A percentile compares a stretch with the other conserved stretches of the same genome.
These are phyloP conservation scores for Amanita pallidorosea DNA, from an alignment of 768 basidiomycete genomes.

Conservation along the genomic window DNA sequence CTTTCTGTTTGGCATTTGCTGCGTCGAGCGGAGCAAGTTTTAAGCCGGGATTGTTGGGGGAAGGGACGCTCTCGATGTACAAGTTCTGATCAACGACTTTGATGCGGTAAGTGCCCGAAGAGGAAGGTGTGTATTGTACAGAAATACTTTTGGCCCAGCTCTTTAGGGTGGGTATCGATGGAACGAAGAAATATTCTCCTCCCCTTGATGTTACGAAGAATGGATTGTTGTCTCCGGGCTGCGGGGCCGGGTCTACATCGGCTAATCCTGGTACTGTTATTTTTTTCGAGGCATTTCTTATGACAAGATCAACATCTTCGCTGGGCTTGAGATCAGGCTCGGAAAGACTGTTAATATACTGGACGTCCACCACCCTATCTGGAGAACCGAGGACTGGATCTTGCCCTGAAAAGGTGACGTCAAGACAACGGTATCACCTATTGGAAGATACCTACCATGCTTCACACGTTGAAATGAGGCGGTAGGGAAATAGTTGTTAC, in stretches of 20 bases:
- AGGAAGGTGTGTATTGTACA: neutral
- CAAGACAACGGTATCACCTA: neutral
- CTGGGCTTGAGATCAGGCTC: too few species aligned
- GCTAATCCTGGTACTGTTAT: too few species aligned
- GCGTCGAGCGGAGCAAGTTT: too few species aligned
- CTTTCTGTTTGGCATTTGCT: too few species aligned
- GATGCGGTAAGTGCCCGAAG: neutral
- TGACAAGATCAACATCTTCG: too few species aligned
- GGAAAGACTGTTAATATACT: too few species aligned
- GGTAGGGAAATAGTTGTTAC: neutral
- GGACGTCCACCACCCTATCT: neutral
- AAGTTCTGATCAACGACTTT: too few species aligned
- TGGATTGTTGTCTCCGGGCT: too few species aligned
- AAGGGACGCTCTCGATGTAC: too few species aligned
- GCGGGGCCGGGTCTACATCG: too few species aligned
- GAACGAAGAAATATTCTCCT: conserved; percentile 17
- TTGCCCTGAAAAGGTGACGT: neutral
- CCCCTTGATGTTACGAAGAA: conserved; percentile 11
- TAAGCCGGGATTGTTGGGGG: too few species aligned
- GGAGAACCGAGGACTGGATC: neutral
- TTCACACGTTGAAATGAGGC: neutral
- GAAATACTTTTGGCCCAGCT: neutral
- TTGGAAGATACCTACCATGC: neutral
- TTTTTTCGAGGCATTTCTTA: too few species aligned
- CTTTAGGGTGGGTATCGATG: conserved; percentile 12